Evolutionary conservation across 1,139 yeast species (phyloP), one percentile per base, ranked within the genome.

Genomic region (Pichiaceae sp.): DNA sequence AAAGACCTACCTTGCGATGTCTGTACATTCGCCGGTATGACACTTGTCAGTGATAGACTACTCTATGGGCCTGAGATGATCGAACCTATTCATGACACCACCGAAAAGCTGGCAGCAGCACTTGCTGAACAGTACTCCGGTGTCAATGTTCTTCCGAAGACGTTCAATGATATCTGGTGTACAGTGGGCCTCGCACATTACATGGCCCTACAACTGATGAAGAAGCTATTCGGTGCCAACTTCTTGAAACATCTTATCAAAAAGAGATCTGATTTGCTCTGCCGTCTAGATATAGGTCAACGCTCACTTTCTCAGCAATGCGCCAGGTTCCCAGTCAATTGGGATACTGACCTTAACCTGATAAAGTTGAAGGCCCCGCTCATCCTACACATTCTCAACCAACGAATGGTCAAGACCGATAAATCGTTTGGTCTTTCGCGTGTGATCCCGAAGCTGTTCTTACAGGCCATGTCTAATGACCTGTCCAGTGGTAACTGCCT

Each of bases 391-490:
- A 87, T 91, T 34, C 64, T 93, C 24, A 96, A 93, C 56, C 73
- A 85, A 38, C 66, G 98, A 44, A 86, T 93, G 95, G 89, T 96
- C 0, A 91, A 91, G 53, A 86, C 97, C 1, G 98, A 93, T 54
- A 79, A 89, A 47, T 83, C 95, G 0, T 82, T 91, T 57, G 98
- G 98, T 2, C 66, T 93, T 42, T 78, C 91, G 1, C 74, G 98
- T 44, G 97, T 87, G 0, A 70, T 93, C 29, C 96, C 98, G 0
- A 91, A 89, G 51, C 64, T 93, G 18, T 86, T 91, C 50, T 63
- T 93, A 30, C 97, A 91, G 55, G 95, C 95, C 0, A 86, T 93
- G 93, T 84, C 96, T 3, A 96, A 95, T 15, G 98, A 91, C 49
- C 62, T 89, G 36, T 74, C 74, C 19, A 83, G 84, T 50, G 85